A percentile compares a stretch with the other conserved stretches of the same genome.
phyloP scores from a whole-genome alignment of 176 grass and related monocot genomes.

The Secale cereale region DNA sequence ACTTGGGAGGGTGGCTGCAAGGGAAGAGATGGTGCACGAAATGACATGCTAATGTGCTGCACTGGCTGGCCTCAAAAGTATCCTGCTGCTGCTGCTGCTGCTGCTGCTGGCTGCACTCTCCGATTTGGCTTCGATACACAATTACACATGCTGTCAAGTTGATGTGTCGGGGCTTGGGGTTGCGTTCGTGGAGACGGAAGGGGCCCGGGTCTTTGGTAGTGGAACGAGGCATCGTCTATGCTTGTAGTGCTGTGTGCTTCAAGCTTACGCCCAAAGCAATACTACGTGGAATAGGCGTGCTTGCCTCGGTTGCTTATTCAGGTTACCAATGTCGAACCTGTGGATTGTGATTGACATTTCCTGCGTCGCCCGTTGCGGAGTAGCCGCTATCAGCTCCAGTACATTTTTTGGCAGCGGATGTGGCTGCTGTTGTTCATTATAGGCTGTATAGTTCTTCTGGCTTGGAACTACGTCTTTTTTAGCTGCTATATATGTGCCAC shows the following conservation, averaged over 20 bases:
- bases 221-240: conserved; percentile 26
- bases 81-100: neutral
- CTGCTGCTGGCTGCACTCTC: neutral
- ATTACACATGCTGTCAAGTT: conserved; percentile 8
- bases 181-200: conserved; percentile 32
- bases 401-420: no score
- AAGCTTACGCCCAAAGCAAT: conserved; percentile 32
- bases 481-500: no score
- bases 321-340: neutral
- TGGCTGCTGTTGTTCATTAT: no score
- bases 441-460: no score
- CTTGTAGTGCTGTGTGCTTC: conserved; percentile 24
- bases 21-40: conserved; percentile 28
- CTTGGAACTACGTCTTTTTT: no score
- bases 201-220: neutral
- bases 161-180: conserved; percentile 3
- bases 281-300: conserved; percentile 25
- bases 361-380: neutral
- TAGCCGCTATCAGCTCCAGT: no score
- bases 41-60: conserved; percentile 8
- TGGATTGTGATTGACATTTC: neutral
- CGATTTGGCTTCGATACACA: conserved; percentile 11
- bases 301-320: conserved; percentile 7
- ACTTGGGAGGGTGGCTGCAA: neutral
- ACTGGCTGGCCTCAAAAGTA: neutral